Evolutionary conservation across 805 yeast species (phyloP).

Genomic region (Metschnikowia chrysomelidarum): DNA sequence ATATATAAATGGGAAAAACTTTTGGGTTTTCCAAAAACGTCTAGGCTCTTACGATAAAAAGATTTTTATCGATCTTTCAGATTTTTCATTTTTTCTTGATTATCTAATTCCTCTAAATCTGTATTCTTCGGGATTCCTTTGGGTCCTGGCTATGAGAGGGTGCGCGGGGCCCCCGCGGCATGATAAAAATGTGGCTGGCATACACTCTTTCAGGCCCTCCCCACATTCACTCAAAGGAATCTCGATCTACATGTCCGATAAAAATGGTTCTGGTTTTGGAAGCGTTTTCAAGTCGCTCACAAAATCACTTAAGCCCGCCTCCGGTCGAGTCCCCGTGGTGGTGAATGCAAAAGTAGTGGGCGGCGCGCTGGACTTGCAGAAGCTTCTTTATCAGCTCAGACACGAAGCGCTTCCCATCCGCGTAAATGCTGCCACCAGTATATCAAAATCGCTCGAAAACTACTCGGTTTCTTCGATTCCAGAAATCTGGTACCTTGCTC

Average conservation of each 20-base stretch:
- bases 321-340: conserved; percentile 20
- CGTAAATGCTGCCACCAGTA: conserved; percentile 49
- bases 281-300: conserved; percentile 41
- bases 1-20: too few relatives aligned
- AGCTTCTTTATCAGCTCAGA: conserved; percentile 38
- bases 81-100: too few relatives aligned
- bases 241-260: conserved; percentile 9
- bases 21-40: too few relatives aligned
- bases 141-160: too few relatives aligned
- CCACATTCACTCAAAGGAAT: background rate
- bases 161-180: too few relatives aligned
- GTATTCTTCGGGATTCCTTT: too few relatives aligned
- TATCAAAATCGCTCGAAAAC: conserved; percentile 50
- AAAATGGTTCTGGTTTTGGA: conserved; percentile 23
- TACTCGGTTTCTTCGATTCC: conserved; percentile 59
- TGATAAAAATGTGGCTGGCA: too few relatives aligned
- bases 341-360: conserved; percentile 46
- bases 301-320: conserved; percentile 32
- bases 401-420: conserved; percentile 37
- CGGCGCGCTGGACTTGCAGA: conserved; percentile 41
- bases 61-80: too few relatives aligned
- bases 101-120: too few relatives aligned
- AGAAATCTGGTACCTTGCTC: conserved; percentile 73
- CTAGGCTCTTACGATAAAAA: too few relatives aligned
- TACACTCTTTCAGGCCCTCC: too few relatives aligned